These are phyloP conservation scores for Magnusiomyces suaveolens DNA, from an alignment of 1,139 yeast genomes.

Conservation along the genomic window DNA sequence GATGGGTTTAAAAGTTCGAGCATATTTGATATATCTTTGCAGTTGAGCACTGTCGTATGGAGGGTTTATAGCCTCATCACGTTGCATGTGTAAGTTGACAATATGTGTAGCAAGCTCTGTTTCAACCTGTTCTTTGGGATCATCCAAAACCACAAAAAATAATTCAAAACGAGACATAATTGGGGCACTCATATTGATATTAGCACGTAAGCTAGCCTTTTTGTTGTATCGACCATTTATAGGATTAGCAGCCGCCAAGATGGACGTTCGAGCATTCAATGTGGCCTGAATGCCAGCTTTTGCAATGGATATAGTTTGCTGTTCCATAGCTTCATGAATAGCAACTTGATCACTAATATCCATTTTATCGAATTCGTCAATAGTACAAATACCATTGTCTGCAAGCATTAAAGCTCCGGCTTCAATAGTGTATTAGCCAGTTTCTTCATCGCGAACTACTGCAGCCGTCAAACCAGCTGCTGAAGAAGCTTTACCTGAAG, in stretches of 20 bases:
- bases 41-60: slow-evolving; percentile 87
- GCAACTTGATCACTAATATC: slow-evolving; percentile 94
- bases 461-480: slow-evolving; percentile 99
- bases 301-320: slow-evolving; percentile 94
- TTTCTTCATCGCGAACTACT: slow-evolving; percentile 94
- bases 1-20: slow-evolving; percentile 85
- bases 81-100: slow-evolving; percentile 82
- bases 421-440: slow-evolving; percentile 94
- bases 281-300: slow-evolving; percentile 99
- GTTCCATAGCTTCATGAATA: slow-evolving; percentile 99
- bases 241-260: slow-evolving; percentile 96
- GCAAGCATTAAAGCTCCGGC: slow-evolving; percentile 99
- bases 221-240: slow-evolving; percentile 91
- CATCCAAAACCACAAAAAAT: slow-evolving; percentile 90
- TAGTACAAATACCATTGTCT: slow-evolving; percentile 96
- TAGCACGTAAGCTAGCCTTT: slow-evolving; percentile 72
- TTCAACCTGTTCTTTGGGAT: slow-evolving; percentile 85
- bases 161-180: slow-evolving; percentile 97
- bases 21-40: slow-evolving; percentile 80
- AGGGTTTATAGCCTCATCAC: slow-evolving; percentile 84
- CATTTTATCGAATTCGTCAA: slow-evolving; percentile 98
- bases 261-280: slow-evolving; percentile 88
- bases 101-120: slow-evolving; percentile 86
- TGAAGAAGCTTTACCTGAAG: slow-evolving; percentile 96
- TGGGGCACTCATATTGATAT: slow-evolving; percentile 96